Conservation (phyloP, 768 basidiomycete genomes). For the Exidia glandulosa region DNA sequence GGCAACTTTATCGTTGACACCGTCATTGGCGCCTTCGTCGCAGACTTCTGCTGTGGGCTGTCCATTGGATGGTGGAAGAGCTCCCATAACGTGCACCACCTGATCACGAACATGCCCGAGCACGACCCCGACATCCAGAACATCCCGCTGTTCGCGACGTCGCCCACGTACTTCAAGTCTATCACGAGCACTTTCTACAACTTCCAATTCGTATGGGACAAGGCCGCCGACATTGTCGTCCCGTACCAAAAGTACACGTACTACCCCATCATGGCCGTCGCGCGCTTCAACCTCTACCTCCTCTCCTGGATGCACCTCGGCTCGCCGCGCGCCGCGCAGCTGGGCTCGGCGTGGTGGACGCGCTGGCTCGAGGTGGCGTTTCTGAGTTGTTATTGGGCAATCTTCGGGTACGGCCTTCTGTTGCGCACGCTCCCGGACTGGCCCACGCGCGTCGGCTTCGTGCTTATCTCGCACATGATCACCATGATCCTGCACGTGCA, state of each 20-base stretch:
- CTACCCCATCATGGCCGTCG: conserved; percentile 82
- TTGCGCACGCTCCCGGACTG: conserved; percentile 59
- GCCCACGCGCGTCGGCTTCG: conserved; percentile 59
- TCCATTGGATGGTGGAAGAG: conserved; percentile 83
- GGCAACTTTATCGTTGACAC: conserved; percentile 78
- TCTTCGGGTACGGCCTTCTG: conserved; percentile 61
- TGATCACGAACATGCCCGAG: conserved; percentile 91
- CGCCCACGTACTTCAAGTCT: conserved; percentile 73
- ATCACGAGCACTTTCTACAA: conserved; percentile 94
- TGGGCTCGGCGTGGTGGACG: conserved; percentile 39
- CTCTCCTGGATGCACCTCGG: conserved; percentile 73
- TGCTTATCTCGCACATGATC: conserved; percentile 74
- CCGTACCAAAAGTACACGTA: conserved; percentile 84
- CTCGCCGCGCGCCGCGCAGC: neutral
- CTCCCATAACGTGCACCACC: conserved; percentile 85
- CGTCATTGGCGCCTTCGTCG: conserved; percentile 63
- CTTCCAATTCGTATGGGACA: conserved; percentile 71
- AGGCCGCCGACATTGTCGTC: conserved; percentile 53
- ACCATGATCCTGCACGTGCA: conserved; percentile 86
- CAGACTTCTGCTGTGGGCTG: conserved; percentile 83
- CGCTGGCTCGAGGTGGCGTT: conserved; percentile 68
- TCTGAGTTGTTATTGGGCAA: conserved; percentile 69
- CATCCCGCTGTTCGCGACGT: conserved; percentile 90
- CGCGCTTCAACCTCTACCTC: conserved; percentile 89
- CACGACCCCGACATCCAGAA: conserved; percentile 46